Percentiles rank a stretch among this genome's conserved stretches.
Evolutionary conservation across 2,329 filamentous ascomycete genomes (phyloP).

Genomic region (Paraphaeosphaeria minitans): DNA sequence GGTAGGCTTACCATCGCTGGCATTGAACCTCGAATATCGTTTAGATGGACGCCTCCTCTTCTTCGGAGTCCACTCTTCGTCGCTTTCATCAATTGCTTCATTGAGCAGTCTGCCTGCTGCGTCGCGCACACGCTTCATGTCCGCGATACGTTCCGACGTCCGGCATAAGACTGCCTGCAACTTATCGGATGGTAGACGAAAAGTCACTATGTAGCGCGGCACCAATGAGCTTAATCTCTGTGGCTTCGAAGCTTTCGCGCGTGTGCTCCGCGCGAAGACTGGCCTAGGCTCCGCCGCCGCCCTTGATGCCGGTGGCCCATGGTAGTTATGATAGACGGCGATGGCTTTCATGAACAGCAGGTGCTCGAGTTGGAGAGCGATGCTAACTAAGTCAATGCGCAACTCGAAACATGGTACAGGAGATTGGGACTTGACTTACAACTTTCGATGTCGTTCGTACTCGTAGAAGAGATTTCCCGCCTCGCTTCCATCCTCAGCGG

Average conservation of each 20-base stretch:
- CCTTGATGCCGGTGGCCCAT: neutral
- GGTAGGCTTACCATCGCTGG: neutral
- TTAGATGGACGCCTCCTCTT: neutral
- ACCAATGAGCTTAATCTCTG: neutral
- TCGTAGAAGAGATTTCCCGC: constrained; percentile 10
- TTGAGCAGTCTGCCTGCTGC: neutral
- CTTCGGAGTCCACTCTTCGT: neutral
- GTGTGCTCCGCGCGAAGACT: neutral
- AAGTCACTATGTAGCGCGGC: neutral
- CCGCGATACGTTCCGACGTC: neutral
- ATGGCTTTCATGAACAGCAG: constrained; percentile 13
- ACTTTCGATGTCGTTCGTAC: neutral
- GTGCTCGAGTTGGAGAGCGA: constrained; percentile 17
- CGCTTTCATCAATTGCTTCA: neutral
- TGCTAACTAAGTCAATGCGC: neutral
- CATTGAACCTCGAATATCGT: neutral
- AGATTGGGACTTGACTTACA: neutral
- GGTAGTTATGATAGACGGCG: constrained; percentile 5
- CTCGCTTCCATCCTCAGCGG: neutral
- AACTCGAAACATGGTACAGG: neutral
- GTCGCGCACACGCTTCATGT: neutral
- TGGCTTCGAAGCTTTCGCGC: neutral
- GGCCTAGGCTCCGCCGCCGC: neutral
- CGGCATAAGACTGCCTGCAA: neutral
- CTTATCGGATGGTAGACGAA: neutral